Conservation (phyloP, 2,329 filamentous ascomycete genomes). For the Nakataea oryzae region DNA sequence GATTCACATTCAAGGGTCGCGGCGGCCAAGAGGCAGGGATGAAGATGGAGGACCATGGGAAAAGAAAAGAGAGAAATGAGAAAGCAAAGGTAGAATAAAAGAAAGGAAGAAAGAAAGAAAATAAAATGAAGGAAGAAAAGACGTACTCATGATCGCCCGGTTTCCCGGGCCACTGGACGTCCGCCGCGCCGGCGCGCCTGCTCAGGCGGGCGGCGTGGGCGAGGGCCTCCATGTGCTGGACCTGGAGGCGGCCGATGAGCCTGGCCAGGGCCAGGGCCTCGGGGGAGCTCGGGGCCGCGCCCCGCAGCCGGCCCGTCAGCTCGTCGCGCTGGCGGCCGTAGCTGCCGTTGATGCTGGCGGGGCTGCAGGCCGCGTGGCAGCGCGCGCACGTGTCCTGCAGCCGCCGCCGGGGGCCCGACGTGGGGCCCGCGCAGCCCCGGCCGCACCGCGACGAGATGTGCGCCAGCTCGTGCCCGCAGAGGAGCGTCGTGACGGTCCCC, state of each 20-base stretch:
- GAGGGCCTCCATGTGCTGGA: not conserved
- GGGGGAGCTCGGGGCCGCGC: not conserved
- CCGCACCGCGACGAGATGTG: constrained; percentile 1
- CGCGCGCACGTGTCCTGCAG: constrained; percentile 1
- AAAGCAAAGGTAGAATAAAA: not conserved
- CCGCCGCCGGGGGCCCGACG: not conserved
- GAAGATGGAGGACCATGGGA: not conserved
- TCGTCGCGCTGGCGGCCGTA: not conserved
- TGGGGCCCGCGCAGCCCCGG: not conserved
- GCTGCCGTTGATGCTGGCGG: not conserved
- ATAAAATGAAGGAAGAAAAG: not conserved
- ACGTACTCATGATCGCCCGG: not conserved
- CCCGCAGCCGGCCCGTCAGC: not conserved
- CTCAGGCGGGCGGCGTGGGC: not conserved
- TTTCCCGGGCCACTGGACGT: constrained; percentile 2
- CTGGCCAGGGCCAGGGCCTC: not conserved
- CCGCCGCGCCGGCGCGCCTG: not conserved
- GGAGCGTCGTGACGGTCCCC: not conserved
- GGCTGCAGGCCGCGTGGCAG: constrained; percentile 1
- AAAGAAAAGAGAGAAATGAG: not conserved
- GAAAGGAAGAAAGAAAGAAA: not conserved
- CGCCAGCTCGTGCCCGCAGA: not conserved
- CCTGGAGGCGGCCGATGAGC: not conserved
- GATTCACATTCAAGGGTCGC: too few species aligned
- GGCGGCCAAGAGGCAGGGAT: not conserved